phyloP scores from a whole-genome alignment of 352 stramenopile species.

The Globisporangium emineosum region DNA sequence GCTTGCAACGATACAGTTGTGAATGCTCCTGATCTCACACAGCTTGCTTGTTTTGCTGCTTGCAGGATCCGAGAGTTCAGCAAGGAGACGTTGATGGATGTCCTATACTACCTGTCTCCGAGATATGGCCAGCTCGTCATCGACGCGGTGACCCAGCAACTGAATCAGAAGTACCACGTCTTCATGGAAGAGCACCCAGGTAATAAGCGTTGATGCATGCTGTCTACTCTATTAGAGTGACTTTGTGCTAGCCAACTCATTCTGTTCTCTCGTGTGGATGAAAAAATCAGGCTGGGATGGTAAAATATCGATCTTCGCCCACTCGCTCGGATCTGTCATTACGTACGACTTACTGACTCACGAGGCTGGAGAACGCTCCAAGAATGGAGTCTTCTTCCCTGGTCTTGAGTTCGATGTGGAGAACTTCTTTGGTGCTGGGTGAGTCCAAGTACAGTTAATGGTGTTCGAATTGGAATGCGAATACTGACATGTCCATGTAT shows the following conservation, averaged over 20 bases:
- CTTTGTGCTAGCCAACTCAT: background rate
- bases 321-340: constrained; percentile 90
- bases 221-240: background rate
- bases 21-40: background rate
- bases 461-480: background rate
- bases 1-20: background rate
- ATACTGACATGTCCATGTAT: background rate
- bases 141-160: constrained; percentile 84
- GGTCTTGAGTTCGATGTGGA: constrained; percentile 84
- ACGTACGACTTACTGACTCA: constrained; percentile 91
- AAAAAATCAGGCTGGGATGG: constrained; percentile 64
- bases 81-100: constrained; percentile 93
- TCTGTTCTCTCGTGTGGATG: background rate
- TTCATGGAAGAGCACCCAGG: constrained; percentile 87
- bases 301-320: constrained; percentile 88
- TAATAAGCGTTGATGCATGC: constrained; percentile 13
- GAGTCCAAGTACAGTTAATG: constrained; percentile 9
- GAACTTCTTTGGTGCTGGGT: constrained; percentile 86
- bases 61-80: constrained; percentile 88
- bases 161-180: constrained; percentile 89
- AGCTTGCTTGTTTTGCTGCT: background rate
- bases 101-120: constrained; percentile 92
- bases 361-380: constrained; percentile 48
- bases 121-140: constrained; percentile 90
- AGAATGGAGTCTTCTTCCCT: constrained; percentile 71